Base-by-base conservation (phyloP, 805 yeast species). In the Wickerhamiella azyma region DNA sequence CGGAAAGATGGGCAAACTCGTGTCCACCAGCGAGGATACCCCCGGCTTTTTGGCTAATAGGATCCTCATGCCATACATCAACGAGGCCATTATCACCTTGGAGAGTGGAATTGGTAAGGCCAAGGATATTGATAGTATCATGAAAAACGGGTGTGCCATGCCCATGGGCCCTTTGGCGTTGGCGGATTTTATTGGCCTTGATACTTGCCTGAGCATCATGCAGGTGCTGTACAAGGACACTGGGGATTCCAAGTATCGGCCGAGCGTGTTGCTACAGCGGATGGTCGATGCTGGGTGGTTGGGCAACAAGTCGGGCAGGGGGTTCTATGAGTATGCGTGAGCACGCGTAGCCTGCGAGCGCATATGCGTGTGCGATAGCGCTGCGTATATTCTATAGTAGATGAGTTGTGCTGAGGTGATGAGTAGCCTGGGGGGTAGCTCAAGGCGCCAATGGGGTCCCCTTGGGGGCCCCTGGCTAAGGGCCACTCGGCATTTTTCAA, bases 11-110 rank as follows among this genome's bases (percentile, higher is more conserved):
- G 66, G 65, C 42, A 67, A 67, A 52, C 48, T 58, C 19, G 55
- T 68, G 8, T 62, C 68, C 44, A 53, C 62, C 10, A 63, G 69
- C 30, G 48, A 50, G 40, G 71, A 67, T 53, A 43, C 61, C 18
- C 71, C 71, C 2, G 71, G 71, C n/a, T 67, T 67, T 51, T 50
- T 67, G 30, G 71, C 70, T 41, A 67, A 67, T 56, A 59, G 71
- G 30, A 59, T 67, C 32, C 58, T 67, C 41, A 56, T 66, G 55
- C 71, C 71, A 13, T 67, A 67, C 55, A 63, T 67, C 55, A 67
- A 67, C 50, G 71, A 67, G 56, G 71, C 71, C 13, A 59, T 66
- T 46, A 54, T 64, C 32, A 56, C 64, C 36, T 49, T 61, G 9
- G 71, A 67, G 56, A 60, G 64, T 16, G 70, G 70, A 10, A 49